Percentiles rank a stretch among this genome's conserved stretches.
phyloP scores from a whole-genome alignment of 306 rosid genomes.

The Pterocarpus santalinus region DNA sequence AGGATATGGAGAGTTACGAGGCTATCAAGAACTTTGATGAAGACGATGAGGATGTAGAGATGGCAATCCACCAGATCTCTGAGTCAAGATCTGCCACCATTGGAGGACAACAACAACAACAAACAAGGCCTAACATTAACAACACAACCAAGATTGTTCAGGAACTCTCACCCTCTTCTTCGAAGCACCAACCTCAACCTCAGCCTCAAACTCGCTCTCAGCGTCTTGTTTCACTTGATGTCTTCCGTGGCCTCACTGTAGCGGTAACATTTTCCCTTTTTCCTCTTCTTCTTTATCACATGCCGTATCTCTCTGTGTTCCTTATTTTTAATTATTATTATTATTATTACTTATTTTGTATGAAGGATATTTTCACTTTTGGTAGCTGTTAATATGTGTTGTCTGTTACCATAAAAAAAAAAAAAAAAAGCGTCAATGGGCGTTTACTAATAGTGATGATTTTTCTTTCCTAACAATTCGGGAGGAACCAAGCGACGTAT shows the following conservation, averaged over 20 bases:
- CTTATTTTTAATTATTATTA: background rate
- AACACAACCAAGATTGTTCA: slow-evolving; percentile 30
- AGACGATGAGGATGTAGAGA: slow-evolving; percentile 66
- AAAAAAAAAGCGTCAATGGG: background rate
- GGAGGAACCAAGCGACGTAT: slow-evolving; percentile 19
- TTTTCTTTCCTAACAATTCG: background rate
- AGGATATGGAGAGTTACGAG: slow-evolving; percentile 49
- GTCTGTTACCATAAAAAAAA: background rate
- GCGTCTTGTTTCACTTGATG: slow-evolving; percentile 90
- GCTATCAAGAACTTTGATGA: slow-evolving; percentile 56
- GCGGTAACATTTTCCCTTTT: slow-evolving; percentile 61
- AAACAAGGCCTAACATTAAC: background rate
- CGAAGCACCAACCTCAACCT: slow-evolving; percentile 35
- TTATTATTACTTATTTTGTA: background rate
- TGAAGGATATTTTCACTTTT: background rate
- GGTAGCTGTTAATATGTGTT: background rate
- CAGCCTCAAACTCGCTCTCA: slow-evolving; percentile 44
- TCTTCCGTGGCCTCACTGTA: slow-evolving; percentile 92
- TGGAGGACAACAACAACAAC: slow-evolving; percentile 1
- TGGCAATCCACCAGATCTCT: slow-evolving; percentile 59
- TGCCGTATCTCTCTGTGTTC: background rate
- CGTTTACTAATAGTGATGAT: background rate
- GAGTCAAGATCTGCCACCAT: slow-evolving; percentile 53
- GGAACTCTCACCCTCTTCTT: slow-evolving; percentile 24
- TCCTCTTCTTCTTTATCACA: background rate